Conservation (phyloP, 2,329 filamentous ascomycete genomes). For the Fusarium udum region DNA sequence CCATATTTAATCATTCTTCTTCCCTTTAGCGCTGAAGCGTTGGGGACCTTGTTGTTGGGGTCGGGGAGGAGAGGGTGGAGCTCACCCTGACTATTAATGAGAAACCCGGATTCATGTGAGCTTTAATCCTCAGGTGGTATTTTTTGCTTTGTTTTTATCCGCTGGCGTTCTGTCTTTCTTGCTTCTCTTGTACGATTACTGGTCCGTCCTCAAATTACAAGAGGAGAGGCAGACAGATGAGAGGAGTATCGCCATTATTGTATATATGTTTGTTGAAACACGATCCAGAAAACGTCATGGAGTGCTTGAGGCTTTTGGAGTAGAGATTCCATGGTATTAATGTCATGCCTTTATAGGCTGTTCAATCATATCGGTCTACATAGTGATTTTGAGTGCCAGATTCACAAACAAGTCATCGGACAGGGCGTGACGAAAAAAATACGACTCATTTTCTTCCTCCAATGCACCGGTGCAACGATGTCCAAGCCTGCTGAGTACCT, state of each 20-base stretch:
- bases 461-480: conserved; percentile 12
- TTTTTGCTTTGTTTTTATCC: conserved; percentile 20
- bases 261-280: conserved; percentile 24
- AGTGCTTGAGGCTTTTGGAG: conserved; percentile 14
- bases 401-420: neutral
- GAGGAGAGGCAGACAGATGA: conserved; percentile 6
- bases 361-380: neutral
- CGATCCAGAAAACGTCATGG: conserved; percentile 12
- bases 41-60: conserved; percentile 23
- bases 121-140: conserved; percentile 12
- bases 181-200: conserved; percentile 37
- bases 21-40: conserved; percentile 27
- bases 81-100: conserved; percentile 16
- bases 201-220: conserved; percentile 8
- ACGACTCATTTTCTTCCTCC: conserved; percentile 20
- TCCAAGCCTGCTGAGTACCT: conserved; percentile 33
- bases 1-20: conserved; percentile 40
- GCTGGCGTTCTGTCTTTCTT: conserved; percentile 17
- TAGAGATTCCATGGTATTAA: conserved; percentile 20
- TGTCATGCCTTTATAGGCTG: conserved; percentile 6
- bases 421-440: conserved; percentile 23
- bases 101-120: conserved; percentile 23
- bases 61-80: conserved; percentile 7
- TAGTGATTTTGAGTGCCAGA: neutral
- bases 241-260: conserved; percentile 4